Percentiles rank a stretch among this genome's conserved stretches.
Evolutionary conservation across 306 rosid genomes (phyloP).

Genomic region (Rosa multiflora): DNA sequence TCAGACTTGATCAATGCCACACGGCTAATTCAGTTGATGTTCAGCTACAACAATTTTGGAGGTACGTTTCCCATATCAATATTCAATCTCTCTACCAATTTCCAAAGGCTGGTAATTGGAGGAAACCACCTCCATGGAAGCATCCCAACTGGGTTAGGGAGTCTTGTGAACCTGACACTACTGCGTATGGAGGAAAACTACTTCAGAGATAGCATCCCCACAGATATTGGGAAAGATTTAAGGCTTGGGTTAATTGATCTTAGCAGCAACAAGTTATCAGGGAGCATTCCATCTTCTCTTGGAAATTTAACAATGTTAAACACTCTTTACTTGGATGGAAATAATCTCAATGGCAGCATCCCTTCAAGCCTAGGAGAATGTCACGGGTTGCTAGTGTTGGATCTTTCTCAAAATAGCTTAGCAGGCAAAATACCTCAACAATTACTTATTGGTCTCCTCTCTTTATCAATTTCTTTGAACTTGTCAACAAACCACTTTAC

Average conservation of each 20-base stretch:
- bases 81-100: not conserved
- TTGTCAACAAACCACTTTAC: too few species aligned
- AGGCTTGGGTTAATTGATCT: too few species aligned
- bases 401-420: too few species aligned
- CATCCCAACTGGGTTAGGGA: not conserved
- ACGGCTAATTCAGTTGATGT: not conserved
- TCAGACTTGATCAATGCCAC: not conserved
- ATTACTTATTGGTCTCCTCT: too few species aligned
- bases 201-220: not conserved
- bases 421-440: too few species aligned
- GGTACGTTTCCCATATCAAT: not conserved
- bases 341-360: too few species aligned
- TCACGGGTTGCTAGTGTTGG: too few species aligned
- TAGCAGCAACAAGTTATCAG: not conserved
- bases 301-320: not conserved
- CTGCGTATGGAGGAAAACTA: accelerated
- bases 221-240: not conserved
- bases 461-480: too few species aligned
- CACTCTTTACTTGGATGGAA: too few species aligned
- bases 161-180: not conserved
- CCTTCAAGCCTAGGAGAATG: too few species aligned
- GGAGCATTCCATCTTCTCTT: not conserved
- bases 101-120: accelerated
- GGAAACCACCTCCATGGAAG: not conserved
- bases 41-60: not conserved